Evolutionary conservation across 176 grass and related monocot species (phyloP).

Genomic region (bread wheat (Triticum aestivum)): DNA sequence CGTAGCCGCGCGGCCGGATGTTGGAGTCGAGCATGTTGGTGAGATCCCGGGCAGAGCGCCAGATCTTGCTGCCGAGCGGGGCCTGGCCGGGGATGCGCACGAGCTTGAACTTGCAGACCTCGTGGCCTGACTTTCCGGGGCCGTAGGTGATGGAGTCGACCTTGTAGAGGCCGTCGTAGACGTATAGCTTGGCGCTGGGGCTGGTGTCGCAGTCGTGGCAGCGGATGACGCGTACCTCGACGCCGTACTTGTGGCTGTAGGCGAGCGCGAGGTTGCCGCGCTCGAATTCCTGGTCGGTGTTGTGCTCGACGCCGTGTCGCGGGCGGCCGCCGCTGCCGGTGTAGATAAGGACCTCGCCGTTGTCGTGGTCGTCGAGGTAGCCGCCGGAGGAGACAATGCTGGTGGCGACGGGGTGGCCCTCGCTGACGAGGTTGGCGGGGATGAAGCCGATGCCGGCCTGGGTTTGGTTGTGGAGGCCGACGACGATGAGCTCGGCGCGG

Average conservation of each 20-base stretch:
- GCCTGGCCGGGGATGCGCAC: constrained; percentile 54
- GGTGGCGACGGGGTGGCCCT: constrained; percentile 72
- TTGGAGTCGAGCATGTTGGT: constrained; percentile 28
- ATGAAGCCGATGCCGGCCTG: constrained; percentile 81
- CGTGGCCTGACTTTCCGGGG: constrained; percentile 55
- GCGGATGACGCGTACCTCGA: constrained; percentile 81
- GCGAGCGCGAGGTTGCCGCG: constrained; percentile 83
- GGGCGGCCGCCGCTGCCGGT: constrained; percentile 79
- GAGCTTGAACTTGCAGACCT: constrained; percentile 71
- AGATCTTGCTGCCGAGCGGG: constrained; percentile 42
- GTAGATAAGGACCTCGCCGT: constrained; percentile 71
- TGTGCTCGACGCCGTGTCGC: constrained; percentile 40
- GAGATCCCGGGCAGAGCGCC: constrained; percentile 42
- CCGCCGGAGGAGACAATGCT: constrained; percentile 89
- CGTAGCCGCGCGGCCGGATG: constrained; percentile 41
- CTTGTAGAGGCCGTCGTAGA: constrained; percentile 90
- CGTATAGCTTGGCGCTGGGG: constrained; percentile 56
- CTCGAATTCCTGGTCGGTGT: constrained; percentile 61
- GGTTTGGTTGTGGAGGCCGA: constrained; percentile 68
- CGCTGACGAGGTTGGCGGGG: constrained; percentile 38
- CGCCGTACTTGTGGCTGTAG: constrained; percentile 64
- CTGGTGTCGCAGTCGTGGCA: constrained; percentile 33
- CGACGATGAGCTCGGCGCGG: constrained; percentile 72
- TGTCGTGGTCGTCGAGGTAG: constrained; percentile 84
- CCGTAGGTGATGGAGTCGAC: constrained; percentile 44